Evolutionary conservation across 495 filamentous ascomycete species (phyloP).

Genomic region (Trichoderma asperelloides): DNA sequence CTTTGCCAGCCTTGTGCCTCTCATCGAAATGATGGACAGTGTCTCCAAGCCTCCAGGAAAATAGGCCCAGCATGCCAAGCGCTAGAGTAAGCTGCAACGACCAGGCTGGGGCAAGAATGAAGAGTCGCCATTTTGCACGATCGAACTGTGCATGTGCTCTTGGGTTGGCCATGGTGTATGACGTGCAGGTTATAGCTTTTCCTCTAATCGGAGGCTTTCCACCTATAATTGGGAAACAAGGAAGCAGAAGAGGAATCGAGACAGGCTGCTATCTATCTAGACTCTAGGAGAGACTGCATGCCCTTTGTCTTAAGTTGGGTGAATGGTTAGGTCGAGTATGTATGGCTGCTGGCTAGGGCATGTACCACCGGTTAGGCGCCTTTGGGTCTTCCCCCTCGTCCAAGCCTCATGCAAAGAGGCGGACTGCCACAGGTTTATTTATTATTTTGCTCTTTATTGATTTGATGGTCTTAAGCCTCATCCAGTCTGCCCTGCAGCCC

Average conservation of each 20-base stretch:
- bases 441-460: neutral
- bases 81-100: constrained; percentile 28
- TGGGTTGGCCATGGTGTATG: constrained; percentile 20
- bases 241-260: neutral
- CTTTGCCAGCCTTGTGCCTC: constrained; percentile 22
- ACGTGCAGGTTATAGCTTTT: neutral
- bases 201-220: neutral
- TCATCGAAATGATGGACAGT: constrained; percentile 32
- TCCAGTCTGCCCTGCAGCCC: constrained; percentile 1
- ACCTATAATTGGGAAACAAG: neutral
- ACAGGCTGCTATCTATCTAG: neutral
- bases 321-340: neutral
- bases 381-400: neutral
- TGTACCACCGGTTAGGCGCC: neutral
- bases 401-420: neutral
- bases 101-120: constrained; percentile 33
- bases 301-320: neutral
- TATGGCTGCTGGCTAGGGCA: neutral
- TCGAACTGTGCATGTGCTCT: constrained; percentile 35
- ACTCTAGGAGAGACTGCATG: neutral
- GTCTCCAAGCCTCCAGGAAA: constrained; percentile 36
- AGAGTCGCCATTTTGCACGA: constrained; percentile 34
- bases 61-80: constrained; percentile 35
- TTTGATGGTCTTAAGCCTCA: neutral
- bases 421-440: neutral